Percentiles rank a stretch among this genome's conserved stretches.
These are phyloP conservation scores for Candida vaughaniae DNA, from an alignment of 805 yeast genomes.

Conservation along the genomic window DNA sequence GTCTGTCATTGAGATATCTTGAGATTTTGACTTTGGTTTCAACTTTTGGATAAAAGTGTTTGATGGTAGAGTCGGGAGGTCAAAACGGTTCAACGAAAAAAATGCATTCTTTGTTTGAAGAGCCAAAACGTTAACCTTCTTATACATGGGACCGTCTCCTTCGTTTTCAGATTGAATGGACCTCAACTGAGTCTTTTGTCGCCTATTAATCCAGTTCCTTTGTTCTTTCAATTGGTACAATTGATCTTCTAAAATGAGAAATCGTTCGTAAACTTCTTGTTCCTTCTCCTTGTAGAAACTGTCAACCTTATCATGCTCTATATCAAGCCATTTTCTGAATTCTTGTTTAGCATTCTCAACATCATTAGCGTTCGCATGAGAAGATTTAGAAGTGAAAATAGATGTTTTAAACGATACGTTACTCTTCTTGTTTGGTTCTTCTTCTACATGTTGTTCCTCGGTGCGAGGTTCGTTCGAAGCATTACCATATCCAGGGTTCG, in stretches of 20 bases:
- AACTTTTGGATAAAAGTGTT: constrained; percentile 25
- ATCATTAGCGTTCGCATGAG: neutral
- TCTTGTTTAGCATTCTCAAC: constrained; percentile 8
- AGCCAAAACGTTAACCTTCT: constrained; percentile 27
- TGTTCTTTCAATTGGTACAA: constrained; percentile 62
- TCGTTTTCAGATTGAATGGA: neutral
- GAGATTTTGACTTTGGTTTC: constrained; percentile 7
- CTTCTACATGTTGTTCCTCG: neutral
- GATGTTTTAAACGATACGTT: constrained; percentile 9
- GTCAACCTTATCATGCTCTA: constrained; percentile 59
- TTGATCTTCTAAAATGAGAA: constrained; percentile 64
- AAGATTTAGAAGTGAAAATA: constrained; percentile 7
- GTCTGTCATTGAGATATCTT: constrained; percentile 12
- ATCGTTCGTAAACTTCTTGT: constrained; percentile 57
- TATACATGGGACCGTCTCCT: constrained; percentile 10
- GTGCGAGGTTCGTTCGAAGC: neutral
- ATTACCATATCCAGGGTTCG: constrained; percentile 1
- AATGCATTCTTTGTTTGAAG: constrained; percentile 25
- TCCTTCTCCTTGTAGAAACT: constrained; percentile 61
- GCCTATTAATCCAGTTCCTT: constrained; percentile 16
- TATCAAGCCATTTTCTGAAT: constrained; percentile 68
- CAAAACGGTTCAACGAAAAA: constrained; percentile 27
- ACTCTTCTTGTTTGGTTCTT: neutral
- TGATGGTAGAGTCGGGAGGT: constrained; percentile 43
- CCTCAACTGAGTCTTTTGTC: constrained; percentile 9